Base-by-base conservation (phyloP, 257 asterid species). In the Lycium ferocissimum region DNA sequence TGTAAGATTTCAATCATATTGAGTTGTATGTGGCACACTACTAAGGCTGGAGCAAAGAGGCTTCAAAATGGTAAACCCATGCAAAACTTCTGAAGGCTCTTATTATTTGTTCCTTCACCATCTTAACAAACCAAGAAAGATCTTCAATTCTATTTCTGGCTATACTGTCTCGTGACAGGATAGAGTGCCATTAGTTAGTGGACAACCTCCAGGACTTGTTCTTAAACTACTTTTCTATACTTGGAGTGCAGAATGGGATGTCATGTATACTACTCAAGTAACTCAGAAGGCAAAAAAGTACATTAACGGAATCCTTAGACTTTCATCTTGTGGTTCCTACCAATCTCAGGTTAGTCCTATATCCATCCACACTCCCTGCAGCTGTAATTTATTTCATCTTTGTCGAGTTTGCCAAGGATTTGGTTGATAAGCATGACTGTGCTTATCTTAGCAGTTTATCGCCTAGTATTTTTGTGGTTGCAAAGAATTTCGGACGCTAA, bases 171-270 rank as follows among this genome's bases (percentile, higher is more conserved):
- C n/a, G n/a, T n/a, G n/a, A 10, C 37, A 72, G 3, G 35, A 45
- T 5, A 35, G 38, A 47, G 38, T 72, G 57, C 80, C 14, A 72
- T 35, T 40, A 40, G 35, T n/a, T n/a, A n/a, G n/a, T n/a, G n/a
- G n/a, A n/a, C n/a, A n/a, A n/a, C n/a, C n/a, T n/a, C n/a, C n/a
- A 71, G 78, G 35, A 40, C 56, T 40, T 71, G 79, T 20, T 71
- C n/a, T n/a, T n/a, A n/a, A n/a, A 78, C 15, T 53, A 33, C 82
- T 37, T 53, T 26, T 78, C 20, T 8, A 13, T 72, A 75, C 62
- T 57, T 18, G 11, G 2, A 45, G 15, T 85, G 83, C 90, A 88
- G 90, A 86, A 86, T 88, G 88, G 88, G 87, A 86, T 67, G 90
- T 78, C 47, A 86, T 83, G 87, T 88, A 88, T 85, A 88, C 90